Base-by-base conservation (phyloP, 2,329 filamentous ascomycete genomes). In the Ophioceras dolichostomum region DNA sequence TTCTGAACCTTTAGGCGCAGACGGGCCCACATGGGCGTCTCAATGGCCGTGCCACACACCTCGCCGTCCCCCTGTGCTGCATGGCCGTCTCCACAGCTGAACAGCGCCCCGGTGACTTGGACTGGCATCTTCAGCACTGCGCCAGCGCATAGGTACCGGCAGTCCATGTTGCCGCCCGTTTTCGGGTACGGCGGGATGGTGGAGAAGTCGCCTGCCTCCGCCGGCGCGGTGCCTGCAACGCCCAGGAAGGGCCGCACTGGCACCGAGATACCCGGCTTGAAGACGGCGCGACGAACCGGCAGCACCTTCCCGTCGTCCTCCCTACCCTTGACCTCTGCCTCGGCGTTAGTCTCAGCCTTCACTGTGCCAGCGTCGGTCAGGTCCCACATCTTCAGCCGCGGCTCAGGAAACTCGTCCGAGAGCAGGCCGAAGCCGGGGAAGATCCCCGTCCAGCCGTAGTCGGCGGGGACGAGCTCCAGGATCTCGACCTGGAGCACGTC, bases 131-230 rank as follows among this genome's bases (percentile, higher is more conserved):
- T 70, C 16, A 73, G 53, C 5, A 52, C 58, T 1, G 64, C 57
- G 0, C 68, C 68, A 3, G 56, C 52, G 5, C 59, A 63, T 22
- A 71, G 47, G 42, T 70, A 60, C 30, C 62, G 63, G 42, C 67
- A 70, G 48, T 73, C 69, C 34, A 73, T 59, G 46, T 73, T 73
- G n/a, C 68, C 68, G 34, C 69, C 68, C 4, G 61, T 65, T 19
- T 62, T 31, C 2, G 46, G 56, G 34, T 64, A 63, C 1, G 68
- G 68, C 18, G 67, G 68, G 14, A 73, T 65, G 4, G 63, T 70
- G 19, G 57, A 58, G 36, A 67, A 60, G 32, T 67, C 61, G 19
- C 60, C 64, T 17, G 58, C 52, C 10, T 50, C 54, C 9, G 56
- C 60, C 1, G 62, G 67, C 1, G 68, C 67, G 5, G 73, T 53